Conservation (phyloP, 2,329 filamentous ascomycete species). For the Calonectria hawksworthii region DNA sequence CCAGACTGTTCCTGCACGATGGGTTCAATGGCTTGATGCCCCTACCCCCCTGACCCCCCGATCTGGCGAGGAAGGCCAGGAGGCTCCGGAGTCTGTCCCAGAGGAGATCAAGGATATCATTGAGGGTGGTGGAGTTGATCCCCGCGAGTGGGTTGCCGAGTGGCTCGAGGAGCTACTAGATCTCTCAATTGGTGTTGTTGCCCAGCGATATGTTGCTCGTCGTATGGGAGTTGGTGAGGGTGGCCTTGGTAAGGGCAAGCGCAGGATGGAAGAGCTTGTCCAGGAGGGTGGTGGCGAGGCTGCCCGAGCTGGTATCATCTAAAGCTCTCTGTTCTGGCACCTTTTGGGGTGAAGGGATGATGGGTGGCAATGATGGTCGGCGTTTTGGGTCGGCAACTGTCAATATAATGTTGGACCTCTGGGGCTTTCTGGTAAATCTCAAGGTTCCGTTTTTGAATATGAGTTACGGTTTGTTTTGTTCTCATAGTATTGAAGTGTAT, state of each 20-base stretch:
- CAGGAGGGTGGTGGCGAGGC: slow-evolving; percentile 71
- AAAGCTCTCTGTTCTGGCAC: slow-evolving; percentile 23
- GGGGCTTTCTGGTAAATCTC: slow-evolving; percentile 29
- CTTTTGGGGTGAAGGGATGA: slow-evolving; percentile 27
- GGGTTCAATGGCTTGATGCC: slow-evolving; percentile 93
- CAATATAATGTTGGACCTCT: slow-evolving; percentile 33
- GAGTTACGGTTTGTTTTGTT: slow-evolving; percentile 21
- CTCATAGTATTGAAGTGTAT: slow-evolving; percentile 21
- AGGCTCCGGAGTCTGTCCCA: slow-evolving; percentile 65
- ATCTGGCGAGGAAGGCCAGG: slow-evolving; percentile 62
- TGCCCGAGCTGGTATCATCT: slow-evolving; percentile 70
- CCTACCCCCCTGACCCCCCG: slow-evolving; percentile 69
- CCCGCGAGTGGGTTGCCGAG: slow-evolving; percentile 96
- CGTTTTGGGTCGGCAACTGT: slow-evolving; percentile 41
- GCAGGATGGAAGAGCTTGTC: slow-evolving; percentile 68
- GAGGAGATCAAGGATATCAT: slow-evolving; percentile 92
- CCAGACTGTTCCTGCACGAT: slow-evolving; percentile 85
- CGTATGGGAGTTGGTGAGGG: slow-evolving; percentile 97
- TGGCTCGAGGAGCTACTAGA: slow-evolving; percentile 93
- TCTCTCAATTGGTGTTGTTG: slow-evolving; percentile 85
- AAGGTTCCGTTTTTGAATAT: slow-evolving; percentile 36
- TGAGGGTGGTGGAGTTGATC: slow-evolving; percentile 81
- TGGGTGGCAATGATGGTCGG: slow-evolving; percentile 37
- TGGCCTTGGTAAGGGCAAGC: slow-evolving; percentile 72
- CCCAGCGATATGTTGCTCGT: slow-evolving; percentile 93